Base-by-base conservation (phyloP, 2,329 filamentous ascomycete species). In the Corynespora cassiicola region DNA sequence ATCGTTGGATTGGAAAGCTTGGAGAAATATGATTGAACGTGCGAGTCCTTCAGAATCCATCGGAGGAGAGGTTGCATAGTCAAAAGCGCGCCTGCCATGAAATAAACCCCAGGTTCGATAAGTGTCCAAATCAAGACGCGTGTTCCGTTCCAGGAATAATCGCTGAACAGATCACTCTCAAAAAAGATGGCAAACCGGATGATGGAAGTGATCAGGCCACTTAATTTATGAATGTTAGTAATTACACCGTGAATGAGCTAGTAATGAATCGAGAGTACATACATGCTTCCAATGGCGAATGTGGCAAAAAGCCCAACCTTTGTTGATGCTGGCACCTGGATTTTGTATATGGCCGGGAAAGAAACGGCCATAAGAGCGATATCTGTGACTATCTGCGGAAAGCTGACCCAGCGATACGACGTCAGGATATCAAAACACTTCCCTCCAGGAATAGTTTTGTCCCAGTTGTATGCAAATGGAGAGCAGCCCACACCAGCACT, bases 381-480 rank as follows among this genome's bases (percentile, higher is more conserved):
- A 31, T 31, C 29, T 4, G 29, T 31, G 4, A 31, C 4, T 9
- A 31, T 31, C 7, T 31, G 23, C 15, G 38, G 38, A 11, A 30
- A 14, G 16, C 38, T 41, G 11, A 36, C 24, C 11, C 11, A 30
- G 3, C 27, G 16, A 21, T 41, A 41, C 18, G n/a, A 12, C 20
- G 15, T n/a, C 38, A 23, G 9, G 5, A 31, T 11, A 16, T 41
- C 30, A 12, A 24, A 10, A 17, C 38, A 41, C 8, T 31, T 16
- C 4, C 37, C 37, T 7, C 28, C 32, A 6, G 18, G 17, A 17
- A 41, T 35, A 5, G 29, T 41, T 26, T 41, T 41, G 20, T 41
- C 32, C 38, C 38, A 41, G 17, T 41, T 30, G 16, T 36, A 41
- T 17, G 34, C 38, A 20, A 41, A 41, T 7, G 38, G 38, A 6